Evolutionary conservation across 805 yeast species (phyloP).

Genomic region (Metschnikowia sp.): DNA sequence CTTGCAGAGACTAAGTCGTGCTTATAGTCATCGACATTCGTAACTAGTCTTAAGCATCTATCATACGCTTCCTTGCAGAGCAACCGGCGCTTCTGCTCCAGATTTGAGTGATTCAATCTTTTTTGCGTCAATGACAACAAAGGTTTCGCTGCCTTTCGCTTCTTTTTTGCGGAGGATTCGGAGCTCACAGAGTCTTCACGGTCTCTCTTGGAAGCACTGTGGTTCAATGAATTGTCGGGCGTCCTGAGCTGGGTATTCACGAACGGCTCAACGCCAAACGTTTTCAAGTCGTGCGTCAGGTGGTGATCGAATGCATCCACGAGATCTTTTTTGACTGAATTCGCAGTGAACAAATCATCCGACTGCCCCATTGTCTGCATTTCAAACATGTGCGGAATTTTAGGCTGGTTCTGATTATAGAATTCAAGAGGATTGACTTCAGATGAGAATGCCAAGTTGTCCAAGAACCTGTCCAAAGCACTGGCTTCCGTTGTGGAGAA

Average conservation of each 20-base stretch:
- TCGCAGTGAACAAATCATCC: slow-evolving; percentile 7
- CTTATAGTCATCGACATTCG: slow-evolving; percentile 38
- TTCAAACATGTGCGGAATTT: slow-evolving; percentile 19
- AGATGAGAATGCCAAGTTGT: slow-evolving; percentile 33
- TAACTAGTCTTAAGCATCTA: slow-evolving; percentile 38
- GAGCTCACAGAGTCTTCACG: slow-evolving; percentile 3
- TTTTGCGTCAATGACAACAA: slow-evolving; percentile 39
- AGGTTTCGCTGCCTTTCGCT: slow-evolving; percentile 35
- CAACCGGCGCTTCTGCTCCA: slow-evolving; percentile 43
- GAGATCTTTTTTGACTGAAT: slow-evolving; percentile 25
- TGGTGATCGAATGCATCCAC: slow-evolving; percentile 33
- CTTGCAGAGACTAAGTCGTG: slow-evolving; percentile 27
- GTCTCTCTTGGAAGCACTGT: neutral
- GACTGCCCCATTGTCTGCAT: slow-evolving; percentile 29
- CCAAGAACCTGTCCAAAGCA: slow-evolving; percentile 38
- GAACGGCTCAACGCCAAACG: slow-evolving; percentile 4
- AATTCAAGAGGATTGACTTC: slow-evolving; percentile 30
- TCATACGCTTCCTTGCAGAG: slow-evolving; percentile 44
- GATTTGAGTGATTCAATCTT: slow-evolving; percentile 39
- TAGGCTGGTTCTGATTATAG: slow-evolving; percentile 18
- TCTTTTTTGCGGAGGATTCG: slow-evolving; percentile 6
- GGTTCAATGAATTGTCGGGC: slow-evolving; percentile 24
- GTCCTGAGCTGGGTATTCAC: slow-evolving; percentile 26
- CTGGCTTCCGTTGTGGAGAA: slow-evolving; percentile 19
- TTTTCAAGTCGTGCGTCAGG: slow-evolving; percentile 15